A percentile compares a stretch with the other conserved stretches of the same genome.
Evolutionary conservation across 345 rosid species (phyloP).

Genomic region (Eucalyptus sideroxylon): DNA sequence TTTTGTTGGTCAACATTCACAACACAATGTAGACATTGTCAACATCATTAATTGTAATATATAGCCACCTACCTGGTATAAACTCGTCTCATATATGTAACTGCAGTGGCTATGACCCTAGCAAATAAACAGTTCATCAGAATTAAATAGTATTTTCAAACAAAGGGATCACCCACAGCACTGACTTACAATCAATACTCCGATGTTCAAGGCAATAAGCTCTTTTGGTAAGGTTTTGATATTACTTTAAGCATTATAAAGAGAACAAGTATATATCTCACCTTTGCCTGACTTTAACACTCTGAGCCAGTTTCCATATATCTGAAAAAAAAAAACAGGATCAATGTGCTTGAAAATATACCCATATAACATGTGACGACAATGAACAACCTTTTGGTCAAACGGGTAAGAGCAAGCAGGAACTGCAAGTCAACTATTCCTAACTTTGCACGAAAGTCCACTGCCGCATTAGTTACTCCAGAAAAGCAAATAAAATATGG

Average conservation of each 20-base stretch:
- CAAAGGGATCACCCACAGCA: background rate
- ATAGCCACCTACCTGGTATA: conserved; percentile 51
- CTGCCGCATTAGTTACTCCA: background rate
- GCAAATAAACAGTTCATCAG: background rate
- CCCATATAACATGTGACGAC: background rate
- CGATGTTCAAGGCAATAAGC: background rate
- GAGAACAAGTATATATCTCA: conserved; percentile 16
- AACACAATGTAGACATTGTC: background rate
- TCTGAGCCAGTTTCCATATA: conserved; percentile 69
- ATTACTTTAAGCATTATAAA: background rate
- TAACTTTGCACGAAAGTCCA: background rate
- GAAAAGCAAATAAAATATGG: background rate
- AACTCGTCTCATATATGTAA: conserved; percentile 92
- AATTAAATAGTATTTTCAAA: background rate
- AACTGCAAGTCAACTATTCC: background rate
- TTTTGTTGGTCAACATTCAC: background rate
- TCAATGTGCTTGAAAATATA: background rate
- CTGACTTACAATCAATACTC: background rate
- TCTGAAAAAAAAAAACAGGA: conserved; percentile 19
- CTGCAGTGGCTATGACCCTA: conserved; percentile 94
- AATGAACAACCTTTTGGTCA: background rate
- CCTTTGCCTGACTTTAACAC: conserved; percentile 94
- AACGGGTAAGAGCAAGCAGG: background rate
- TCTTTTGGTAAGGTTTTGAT: background rate
- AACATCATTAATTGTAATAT: background rate